phyloP scores from a whole-genome alignment of 2,329 filamentous ascomycete species.

The Pseudocercospora eumusae region DNA sequence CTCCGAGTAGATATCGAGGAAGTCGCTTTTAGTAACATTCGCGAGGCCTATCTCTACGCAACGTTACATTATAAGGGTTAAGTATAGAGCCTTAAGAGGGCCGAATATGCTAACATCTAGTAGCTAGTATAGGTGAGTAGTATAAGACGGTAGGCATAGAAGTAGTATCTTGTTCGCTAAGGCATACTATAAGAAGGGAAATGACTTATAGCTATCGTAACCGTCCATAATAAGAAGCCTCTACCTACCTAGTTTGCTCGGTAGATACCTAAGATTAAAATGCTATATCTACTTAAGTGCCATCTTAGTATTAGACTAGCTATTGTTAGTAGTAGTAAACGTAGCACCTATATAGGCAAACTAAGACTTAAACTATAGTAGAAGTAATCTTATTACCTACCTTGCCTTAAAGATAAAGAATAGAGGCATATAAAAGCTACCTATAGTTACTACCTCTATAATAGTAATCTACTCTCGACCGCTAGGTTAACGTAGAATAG shows the following conservation, averaged over 20 bases:
- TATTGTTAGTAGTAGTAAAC: not conserved
- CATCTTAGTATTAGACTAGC: too few species aligned
- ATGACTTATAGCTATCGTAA: not conserved
- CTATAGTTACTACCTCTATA: too few species aligned
- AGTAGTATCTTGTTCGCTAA: not conserved
- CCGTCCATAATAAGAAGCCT: not conserved
- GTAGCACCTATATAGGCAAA: not conserved
- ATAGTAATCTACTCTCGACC: too few species aligned
- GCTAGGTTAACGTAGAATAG: too few species aligned
- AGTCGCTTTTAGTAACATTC: not conserved
- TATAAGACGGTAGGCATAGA: not conserved
- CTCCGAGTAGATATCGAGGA: not conserved
- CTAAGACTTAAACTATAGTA: not conserved
- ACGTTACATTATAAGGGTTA: not conserved
- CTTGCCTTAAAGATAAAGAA: too few species aligned
- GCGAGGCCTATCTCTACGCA: not conserved
- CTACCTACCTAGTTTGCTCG: not conserved
- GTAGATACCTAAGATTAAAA: too few species aligned
- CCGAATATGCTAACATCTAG: not conserved
- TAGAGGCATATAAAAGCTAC: too few species aligned
- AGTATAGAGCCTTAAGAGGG: not conserved
- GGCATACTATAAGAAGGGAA: not conserved
- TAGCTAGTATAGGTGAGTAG: not conserved
- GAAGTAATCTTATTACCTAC: not conserved
- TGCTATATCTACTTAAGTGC: not conserved